Evolutionary conservation across 805 yeast genomes (phyloP).

Genomic region (Schwanniomyces sp.): DNA sequence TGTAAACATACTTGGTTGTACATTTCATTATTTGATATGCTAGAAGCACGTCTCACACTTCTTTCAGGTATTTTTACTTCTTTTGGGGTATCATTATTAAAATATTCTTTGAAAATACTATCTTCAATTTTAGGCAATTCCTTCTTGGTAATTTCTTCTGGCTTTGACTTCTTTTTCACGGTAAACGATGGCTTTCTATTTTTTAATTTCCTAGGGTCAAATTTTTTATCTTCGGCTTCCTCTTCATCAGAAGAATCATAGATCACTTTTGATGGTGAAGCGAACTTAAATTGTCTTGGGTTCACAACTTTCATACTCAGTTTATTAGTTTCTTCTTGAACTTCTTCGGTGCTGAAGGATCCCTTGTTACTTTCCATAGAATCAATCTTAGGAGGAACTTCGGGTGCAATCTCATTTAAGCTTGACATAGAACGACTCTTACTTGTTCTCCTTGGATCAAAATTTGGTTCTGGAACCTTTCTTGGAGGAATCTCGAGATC

Average conservation of each 20-base stretch:
- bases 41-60: not conserved
- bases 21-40: slow-evolving; percentile 19
- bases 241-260: slow-evolving; percentile 18
- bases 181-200: slow-evolving; percentile 2
- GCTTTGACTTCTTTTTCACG: not conserved
- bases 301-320: not conserved
- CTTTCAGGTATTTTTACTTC: not conserved
- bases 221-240: slow-evolving; percentile 12
- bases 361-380: not conserved
- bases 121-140: not conserved
- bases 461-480: not conserved
- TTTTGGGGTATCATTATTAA: not conserved
- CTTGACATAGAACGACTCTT: slow-evolving; percentile 13
- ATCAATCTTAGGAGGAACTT: not conserved
- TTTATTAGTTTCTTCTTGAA: not conserved
- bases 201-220: slow-evolving; percentile 19
- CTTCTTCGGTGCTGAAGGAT: not conserved
- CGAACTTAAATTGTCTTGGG: slow-evolving; percentile 3
- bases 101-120: not conserved
- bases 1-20: slow-evolving; percentile 33
- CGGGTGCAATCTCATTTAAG: slow-evolving; percentile 6
- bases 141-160: not conserved
- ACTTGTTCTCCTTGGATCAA: slow-evolving; percentile 8
- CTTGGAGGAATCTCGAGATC: not conserved
- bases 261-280: slow-evolving; percentile 7